These are phyloP conservation scores for Phytophthora citricola DNA, from an alignment of 352 stramenopile genomes.

Conservation along the genomic window DNA sequence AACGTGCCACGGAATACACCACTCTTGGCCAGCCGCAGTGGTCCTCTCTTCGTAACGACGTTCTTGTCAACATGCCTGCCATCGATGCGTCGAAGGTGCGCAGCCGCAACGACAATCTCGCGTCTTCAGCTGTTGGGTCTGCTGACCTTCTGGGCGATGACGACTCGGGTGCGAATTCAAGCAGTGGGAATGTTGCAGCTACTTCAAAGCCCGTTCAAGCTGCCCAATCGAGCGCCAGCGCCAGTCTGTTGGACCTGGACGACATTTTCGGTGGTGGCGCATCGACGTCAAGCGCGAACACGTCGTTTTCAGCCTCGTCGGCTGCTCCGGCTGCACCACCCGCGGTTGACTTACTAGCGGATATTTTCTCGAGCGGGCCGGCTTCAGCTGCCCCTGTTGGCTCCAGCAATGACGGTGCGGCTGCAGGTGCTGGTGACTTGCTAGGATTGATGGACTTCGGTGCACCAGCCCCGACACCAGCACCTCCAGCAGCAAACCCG, in stretches of 20 bases:
- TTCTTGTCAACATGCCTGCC: constrained; percentile 94
- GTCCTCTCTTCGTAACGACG: constrained; percentile 79
- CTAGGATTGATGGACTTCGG: constrained; percentile 85
- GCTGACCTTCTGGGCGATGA: constrained; percentile 90
- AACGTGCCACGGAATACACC: constrained; percentile 96
- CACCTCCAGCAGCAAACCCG: constrained; percentile 47
- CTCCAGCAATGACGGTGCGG: constrained; percentile 22
- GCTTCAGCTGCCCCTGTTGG: constrained; percentile 33
- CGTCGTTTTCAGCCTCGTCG: constrained; percentile 30
- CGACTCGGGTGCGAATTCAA: constrained; percentile 14
- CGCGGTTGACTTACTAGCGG: constrained; percentile 93
- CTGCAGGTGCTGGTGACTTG: constrained; percentile 50
- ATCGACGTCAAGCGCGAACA: constrained; percentile 31
- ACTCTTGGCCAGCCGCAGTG: constrained; percentile 86
- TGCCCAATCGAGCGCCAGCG: constrained; percentile 34
- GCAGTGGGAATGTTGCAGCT: constrained; percentile 16
- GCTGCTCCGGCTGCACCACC: constrained; percentile 36
- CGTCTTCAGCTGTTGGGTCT: constrained; percentile 37
- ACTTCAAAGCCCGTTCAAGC: constrained; percentile 30
- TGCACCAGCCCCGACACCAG: constrained; percentile 29
- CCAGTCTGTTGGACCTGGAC: constrained; percentile 94
- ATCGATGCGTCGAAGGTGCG: constrained; percentile 91
- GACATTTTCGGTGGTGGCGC: constrained; percentile 93
- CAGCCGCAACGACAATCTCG: constrained; percentile 62
- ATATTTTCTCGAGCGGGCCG: constrained; percentile 91